These are phyloP conservation scores for Spinacia oleracea DNA, from an alignment of 179 eudicot genomes.

Conservation along the genomic window DNA sequence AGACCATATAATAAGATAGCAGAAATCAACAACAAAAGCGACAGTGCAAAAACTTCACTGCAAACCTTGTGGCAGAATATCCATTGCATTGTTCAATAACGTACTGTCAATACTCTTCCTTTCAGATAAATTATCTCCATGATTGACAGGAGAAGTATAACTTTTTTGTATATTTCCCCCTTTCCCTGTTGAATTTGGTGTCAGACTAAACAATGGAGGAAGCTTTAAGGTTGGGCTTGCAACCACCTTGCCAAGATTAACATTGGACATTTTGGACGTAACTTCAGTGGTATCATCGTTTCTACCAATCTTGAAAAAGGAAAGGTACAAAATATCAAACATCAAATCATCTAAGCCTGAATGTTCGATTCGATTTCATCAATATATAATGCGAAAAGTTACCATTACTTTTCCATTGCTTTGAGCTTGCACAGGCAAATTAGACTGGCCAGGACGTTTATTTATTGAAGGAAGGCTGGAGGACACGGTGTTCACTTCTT, in stretches of 20 bases:
- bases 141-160: slow-evolving; percentile 47
- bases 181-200: slow-evolving; percentile 81
- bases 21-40: slow-evolving; percentile 2
- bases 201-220: slow-evolving; percentile 81
- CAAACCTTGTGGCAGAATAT: slow-evolving; percentile 59
- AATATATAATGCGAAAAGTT: slow-evolving; percentile 11
- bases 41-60: neutral
- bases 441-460: slow-evolving; percentile 45
- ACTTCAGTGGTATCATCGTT: slow-evolving; percentile 61
- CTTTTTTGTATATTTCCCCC: slow-evolving; percentile 64
- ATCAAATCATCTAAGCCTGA: neutral
- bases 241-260: slow-evolving; percentile 74
- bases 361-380: neutral
- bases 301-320: slow-evolving; percentile 53
- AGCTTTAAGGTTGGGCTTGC: slow-evolving; percentile 81
- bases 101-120: slow-evolving; percentile 48
- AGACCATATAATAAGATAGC: slow-evolving; percentile 9
- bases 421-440: slow-evolving; percentile 70
- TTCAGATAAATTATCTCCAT: slow-evolving; percentile 51
- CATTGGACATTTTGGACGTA: slow-evolving; percentile 54
- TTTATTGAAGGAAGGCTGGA: slow-evolving; percentile 52
- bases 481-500: slow-evolving; percentile 71
- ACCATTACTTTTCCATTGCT: slow-evolving; percentile 68
- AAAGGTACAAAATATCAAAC: slow-evolving; percentile 19
- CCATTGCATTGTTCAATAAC: slow-evolving; percentile 40